These are phyloP conservation scores for Cyberlindnera maclurae DNA, from an alignment of 805 yeast genomes.

Conservation along the genomic window DNA sequence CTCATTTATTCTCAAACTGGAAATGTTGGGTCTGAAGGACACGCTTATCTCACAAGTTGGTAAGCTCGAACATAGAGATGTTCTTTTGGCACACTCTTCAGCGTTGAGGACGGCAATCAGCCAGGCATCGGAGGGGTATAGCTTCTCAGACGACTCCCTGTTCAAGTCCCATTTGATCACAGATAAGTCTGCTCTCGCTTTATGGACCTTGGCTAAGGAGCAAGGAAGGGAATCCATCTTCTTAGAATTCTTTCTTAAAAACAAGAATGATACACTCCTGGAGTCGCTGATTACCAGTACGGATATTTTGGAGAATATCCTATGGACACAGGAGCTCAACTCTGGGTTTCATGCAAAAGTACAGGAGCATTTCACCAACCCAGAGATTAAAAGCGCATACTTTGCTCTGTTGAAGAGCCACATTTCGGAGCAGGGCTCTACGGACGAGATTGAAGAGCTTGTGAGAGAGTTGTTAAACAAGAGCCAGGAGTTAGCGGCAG, in stretches of 20 bases:
- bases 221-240: slow-evolving; percentile 17
- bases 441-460: slow-evolving; percentile 2
- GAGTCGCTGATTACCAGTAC: slow-evolving; percentile 9
- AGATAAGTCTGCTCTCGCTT: slow-evolving; percentile 26
- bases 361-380: slow-evolving; percentile 2
- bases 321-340: slow-evolving; percentile 8
- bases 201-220: slow-evolving; percentile 26
- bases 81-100: slow-evolving; percentile 15
- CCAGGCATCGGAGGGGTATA: slow-evolving; percentile 20
- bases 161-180: slow-evolving; percentile 28
- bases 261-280: slow-evolving; percentile 15
- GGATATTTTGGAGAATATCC: slow-evolving; percentile 5
- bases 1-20: slow-evolving; percentile 20
- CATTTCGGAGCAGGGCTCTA: slow-evolving; percentile 2
- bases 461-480: slow-evolving; percentile 12
- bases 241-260: slow-evolving; percentile 14
- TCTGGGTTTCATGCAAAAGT: slow-evolving; percentile 6
- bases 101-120: slow-evolving; percentile 17
- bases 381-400: slow-evolving; percentile 6
- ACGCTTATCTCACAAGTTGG: slow-evolving; percentile 28
- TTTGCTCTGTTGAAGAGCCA: slow-evolving; percentile 3
- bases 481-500: slow-evolving; percentile 5
- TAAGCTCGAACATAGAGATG: slow-evolving; percentile 23
- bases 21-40: slow-evolving; percentile 14
- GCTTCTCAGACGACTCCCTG: slow-evolving; percentile 23